Percentiles rank a stretch among this genome's conserved stretches.
Conservation (phyloP, 495 filamentous ascomycete genomes). For the Penicillium subrubescens region DNA sequence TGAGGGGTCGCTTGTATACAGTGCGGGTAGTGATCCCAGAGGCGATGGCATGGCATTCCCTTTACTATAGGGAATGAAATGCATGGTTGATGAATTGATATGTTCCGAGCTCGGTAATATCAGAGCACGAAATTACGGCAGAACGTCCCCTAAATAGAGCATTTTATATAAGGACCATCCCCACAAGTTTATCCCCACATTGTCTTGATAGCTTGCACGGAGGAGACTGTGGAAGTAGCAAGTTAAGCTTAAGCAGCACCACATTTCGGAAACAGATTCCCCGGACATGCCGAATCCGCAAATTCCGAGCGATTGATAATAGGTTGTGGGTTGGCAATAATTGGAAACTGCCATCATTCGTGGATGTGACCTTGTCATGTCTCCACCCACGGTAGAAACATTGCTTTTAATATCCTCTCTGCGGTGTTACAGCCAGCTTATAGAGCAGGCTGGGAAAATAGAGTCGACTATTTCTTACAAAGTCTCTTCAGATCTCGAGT, state of each 20-base stretch:
- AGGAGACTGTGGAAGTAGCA: background rate
- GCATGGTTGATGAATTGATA: background rate
- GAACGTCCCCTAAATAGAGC: too few relatives aligned
- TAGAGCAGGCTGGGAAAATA: background rate
- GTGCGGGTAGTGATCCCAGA: conserved; percentile 82
- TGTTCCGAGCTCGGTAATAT: background rate
- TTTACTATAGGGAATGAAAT: conserved; percentile 18
- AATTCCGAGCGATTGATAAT: conserved; percentile 1
- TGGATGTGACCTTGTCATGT: background rate
- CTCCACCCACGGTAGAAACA: background rate
- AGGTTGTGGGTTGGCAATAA: background rate
- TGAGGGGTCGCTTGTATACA: conserved; percentile 71
- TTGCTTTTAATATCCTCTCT: background rate
- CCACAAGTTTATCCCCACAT: background rate
- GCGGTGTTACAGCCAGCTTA: background rate
- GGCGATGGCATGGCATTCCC: conserved; percentile 87
- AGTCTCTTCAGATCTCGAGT: too few relatives aligned
- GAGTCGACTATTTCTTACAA: too few relatives aligned
- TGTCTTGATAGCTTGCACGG: background rate
- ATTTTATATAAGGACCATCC: too few relatives aligned
- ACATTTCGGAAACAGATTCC: background rate
- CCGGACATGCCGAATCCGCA: background rate
- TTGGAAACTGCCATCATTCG: background rate
- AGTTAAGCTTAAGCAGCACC: background rate
- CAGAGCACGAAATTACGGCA: background rate